Percentiles rank a stretch among this genome's conserved stretches.
phyloP scores from a whole-genome alignment of 495 filamentous ascomycete genomes.

The Penicillium steckii region DNA sequence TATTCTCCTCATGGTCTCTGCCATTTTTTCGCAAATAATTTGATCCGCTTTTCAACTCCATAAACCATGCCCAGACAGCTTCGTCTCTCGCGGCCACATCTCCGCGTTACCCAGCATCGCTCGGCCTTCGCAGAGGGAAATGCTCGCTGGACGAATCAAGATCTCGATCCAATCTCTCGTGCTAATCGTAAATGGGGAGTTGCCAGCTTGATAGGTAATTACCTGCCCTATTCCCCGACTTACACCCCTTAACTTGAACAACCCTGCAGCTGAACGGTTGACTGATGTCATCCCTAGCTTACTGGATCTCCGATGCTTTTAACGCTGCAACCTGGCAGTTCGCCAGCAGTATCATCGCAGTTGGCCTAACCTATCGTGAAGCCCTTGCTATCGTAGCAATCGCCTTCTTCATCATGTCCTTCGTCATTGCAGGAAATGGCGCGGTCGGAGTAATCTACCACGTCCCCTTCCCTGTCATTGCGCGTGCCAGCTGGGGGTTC shows the following conservation, averaged over 20 bases:
- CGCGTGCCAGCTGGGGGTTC: constrained; percentile 66
- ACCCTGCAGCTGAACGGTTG: no score
- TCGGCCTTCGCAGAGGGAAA: constrained; percentile 42
- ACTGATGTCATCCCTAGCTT: constrained; percentile 35
- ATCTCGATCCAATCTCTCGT: constrained; percentile 46
- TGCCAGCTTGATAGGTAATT: constrained; percentile 37
- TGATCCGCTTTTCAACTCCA: no score
- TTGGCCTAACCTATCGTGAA: constrained; percentile 62
- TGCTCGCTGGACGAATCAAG: constrained; percentile 42
- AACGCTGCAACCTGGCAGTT: constrained; percentile 63
- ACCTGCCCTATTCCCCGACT: neutral
- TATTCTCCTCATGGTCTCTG: neutral
- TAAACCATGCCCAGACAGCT: constrained; percentile 22
- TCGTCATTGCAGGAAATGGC: constrained; percentile 63
- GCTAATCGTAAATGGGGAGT: constrained; percentile 44
- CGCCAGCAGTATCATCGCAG: constrained; percentile 58
- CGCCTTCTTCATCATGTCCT: constrained; percentile 60
- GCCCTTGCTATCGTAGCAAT: constrained; percentile 59
- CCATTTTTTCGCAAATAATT: neutral
- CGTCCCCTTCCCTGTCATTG: constrained; percentile 66
- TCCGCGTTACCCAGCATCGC: constrained; percentile 32
- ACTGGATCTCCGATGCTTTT: constrained; percentile 66
- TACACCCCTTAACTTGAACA: no score
- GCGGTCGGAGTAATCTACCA: constrained; percentile 62
- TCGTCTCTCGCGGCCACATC: constrained; percentile 25